phyloP scores from a whole-genome alignment of 148 eudicot species.

The Pouteria glomerata region DNA sequence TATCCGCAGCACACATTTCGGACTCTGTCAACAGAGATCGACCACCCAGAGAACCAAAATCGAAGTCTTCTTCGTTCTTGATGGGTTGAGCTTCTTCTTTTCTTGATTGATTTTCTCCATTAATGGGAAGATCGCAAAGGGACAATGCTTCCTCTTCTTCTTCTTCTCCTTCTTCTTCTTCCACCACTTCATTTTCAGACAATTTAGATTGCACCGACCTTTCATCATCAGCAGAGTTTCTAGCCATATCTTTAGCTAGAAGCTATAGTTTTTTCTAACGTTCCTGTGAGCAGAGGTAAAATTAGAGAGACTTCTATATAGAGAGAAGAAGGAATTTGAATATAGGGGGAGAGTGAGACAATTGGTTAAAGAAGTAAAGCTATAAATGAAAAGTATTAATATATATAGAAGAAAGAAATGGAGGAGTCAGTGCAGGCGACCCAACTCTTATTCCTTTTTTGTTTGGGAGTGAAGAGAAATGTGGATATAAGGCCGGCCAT shows the following conservation, averaged over 20 bases:
- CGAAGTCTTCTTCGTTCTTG: slow-evolving; percentile 45
- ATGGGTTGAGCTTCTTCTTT: not conserved
- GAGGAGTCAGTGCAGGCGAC: too few species aligned
- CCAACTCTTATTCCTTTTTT: slow-evolving; percentile 2
- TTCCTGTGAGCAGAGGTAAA: slow-evolving; percentile 1
- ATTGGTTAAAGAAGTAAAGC: slow-evolving; percentile 15
- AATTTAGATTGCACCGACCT: slow-evolving; percentile 3
- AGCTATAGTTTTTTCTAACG: not conserved
- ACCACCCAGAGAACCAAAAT: slow-evolving; percentile 53
- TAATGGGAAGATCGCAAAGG: slow-evolving; percentile 60
- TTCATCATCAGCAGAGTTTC: not conserved
- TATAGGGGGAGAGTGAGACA: slow-evolving; percentile 12
- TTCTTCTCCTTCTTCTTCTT: slow-evolving; percentile 24
- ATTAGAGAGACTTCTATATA: slow-evolving; percentile 10
- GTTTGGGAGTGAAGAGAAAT: not conserved
- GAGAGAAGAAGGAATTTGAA: slow-evolving; percentile 11
- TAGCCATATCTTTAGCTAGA: slow-evolving; percentile 11
- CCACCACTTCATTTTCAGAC: not conserved
- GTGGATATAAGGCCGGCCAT: slow-evolving; percentile 10
- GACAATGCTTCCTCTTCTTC: slow-evolving; percentile 64
- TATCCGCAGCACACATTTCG: slow-evolving; percentile 83
- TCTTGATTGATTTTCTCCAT: slow-evolving; percentile 1
- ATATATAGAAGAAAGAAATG: too few species aligned
- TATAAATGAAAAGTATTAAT: not conserved
- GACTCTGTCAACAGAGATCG: slow-evolving; percentile 26